phyloP scores from a whole-genome alignment of 2,329 filamentous ascomycete species.

The Fusarium nodosum region DNA sequence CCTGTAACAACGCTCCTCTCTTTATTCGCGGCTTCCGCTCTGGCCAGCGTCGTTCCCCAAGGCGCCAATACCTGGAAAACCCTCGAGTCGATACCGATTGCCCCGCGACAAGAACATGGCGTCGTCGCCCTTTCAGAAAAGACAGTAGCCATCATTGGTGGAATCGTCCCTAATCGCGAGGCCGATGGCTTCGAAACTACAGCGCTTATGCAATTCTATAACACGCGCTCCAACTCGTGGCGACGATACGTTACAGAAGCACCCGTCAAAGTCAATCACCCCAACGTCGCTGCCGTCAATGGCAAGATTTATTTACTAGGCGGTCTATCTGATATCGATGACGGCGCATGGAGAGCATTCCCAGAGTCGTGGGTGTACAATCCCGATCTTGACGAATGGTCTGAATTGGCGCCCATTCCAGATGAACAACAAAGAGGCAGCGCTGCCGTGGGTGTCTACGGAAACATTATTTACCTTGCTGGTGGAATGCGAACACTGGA shows the following conservation, averaged over 20 bases:
- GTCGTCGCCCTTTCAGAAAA: conserved; percentile 44
- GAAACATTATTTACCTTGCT: conserved; percentile 54
- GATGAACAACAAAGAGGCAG: conserved; percentile 50
- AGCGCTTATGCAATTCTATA: conserved; percentile 52
- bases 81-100: conserved; percentile 43
- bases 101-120: conserved; percentile 50
- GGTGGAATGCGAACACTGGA: conserved; percentile 54
- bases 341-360: conserved; percentile 49
- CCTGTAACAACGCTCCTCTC: conserved; percentile 7
- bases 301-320: conserved; percentile 58
- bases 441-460: conserved; percentile 52
- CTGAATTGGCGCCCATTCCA: conserved; percentile 47
- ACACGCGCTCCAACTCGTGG: conserved; percentile 52
- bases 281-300: conserved; percentile 55
- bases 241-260: conserved; percentile 43
- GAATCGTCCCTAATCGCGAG: conserved; percentile 42
- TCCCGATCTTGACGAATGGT: conserved; percentile 48
- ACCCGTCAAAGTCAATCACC: conserved; percentile 54
- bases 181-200: conserved; percentile 41
- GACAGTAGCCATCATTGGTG: conserved; percentile 48
- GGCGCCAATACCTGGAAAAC: conserved; percentile 40
- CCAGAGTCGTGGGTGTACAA: conserved; percentile 52
- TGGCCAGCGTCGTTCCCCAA: conserved; percentile 22
- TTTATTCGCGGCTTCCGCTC: conserved; percentile 11
- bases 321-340: conserved; percentile 48